A percentile compares a stretch with the other conserved stretches of the same genome.
These are phyloP conservation scores for Neurospora discreta DNA, from an alignment of 495 filamentous ascomycete genomes.

Conservation along the genomic window DNA sequence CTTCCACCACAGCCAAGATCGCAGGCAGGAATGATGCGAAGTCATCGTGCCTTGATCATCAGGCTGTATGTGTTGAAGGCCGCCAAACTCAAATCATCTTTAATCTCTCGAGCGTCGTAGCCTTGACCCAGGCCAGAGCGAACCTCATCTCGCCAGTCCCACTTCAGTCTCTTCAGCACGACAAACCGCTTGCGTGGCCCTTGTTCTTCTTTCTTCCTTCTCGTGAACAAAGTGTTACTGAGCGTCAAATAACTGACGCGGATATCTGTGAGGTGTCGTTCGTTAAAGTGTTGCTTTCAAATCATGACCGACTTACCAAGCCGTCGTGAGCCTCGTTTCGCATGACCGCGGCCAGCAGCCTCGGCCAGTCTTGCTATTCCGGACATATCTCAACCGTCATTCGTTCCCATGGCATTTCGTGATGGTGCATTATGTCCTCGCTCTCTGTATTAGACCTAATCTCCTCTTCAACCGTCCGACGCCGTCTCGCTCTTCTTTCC, in stretches of 20 bases:
- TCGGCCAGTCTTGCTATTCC: neutral
- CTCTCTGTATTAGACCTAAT: neutral
- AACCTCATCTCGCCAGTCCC: neutral
- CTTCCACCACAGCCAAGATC: neutral
- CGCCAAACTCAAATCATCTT: neutral
- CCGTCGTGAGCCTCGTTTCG: neutral
- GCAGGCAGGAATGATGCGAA: neutral
- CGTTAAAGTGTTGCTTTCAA: neutral
- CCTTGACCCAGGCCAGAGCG: neutral
- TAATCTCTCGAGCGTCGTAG: neutral
- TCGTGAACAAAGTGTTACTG: neutral
- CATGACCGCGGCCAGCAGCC: neutral
- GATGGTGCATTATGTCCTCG: neutral
- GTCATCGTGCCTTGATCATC: neutral
- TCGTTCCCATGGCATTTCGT: neutral
- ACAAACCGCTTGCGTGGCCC: neutral
- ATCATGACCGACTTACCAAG: neutral
- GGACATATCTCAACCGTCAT: neutral
- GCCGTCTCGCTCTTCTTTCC: constrained; percentile 21
- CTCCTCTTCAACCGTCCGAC: constrained; percentile 10
- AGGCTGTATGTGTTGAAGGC: neutral
- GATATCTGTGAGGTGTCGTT: neutral
- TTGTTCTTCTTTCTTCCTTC: neutral
- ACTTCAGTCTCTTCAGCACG: neutral
- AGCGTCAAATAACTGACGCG: neutral